Percentiles rank a stretch among this genome's conserved stretches.
phyloP scores from a whole-genome alignment of 108 stramenopile species.

The Pseudonitzschia pungens region DNA sequence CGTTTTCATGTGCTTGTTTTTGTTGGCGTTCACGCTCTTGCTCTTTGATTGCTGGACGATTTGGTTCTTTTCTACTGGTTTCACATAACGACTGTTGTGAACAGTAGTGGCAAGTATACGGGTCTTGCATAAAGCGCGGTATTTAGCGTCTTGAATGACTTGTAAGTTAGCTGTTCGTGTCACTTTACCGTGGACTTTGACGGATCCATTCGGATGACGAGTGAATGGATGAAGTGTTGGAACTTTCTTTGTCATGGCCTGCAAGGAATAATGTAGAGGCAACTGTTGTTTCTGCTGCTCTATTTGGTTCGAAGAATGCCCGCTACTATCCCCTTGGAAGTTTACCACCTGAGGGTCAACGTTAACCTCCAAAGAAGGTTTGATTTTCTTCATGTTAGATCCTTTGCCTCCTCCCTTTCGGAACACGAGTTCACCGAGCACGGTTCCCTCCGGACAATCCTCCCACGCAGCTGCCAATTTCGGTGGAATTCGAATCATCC shows the following conservation, averaged over 20 bases:
- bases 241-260: slow-evolving; percentile 84
- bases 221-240: slow-evolving; percentile 78
- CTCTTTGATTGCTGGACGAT: slow-evolving; percentile 39
- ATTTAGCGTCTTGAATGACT: slow-evolving; percentile 60
- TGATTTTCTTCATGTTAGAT: slow-evolving; percentile 26
- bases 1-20: slow-evolving; percentile 33
- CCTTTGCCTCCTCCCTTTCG: slow-evolving; percentile 65
- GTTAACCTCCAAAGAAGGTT: slow-evolving; percentile 45
- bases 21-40: slow-evolving; percentile 19
- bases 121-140: slow-evolving; percentile 63
- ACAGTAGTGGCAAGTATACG: slow-evolving; percentile 68
- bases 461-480: slow-evolving; percentile 72
- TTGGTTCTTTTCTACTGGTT: slow-evolving; percentile 61
- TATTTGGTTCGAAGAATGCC: slow-evolving; percentile 15
- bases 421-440: slow-evolving; percentile 80
- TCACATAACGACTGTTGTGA: slow-evolving; percentile 78
- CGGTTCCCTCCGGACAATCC: slow-evolving; percentile 72
- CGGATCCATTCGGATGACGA: slow-evolving; percentile 57
- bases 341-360: slow-evolving; percentile 28
- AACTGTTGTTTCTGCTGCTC: slow-evolving; percentile 45
- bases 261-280: slow-evolving; percentile 77
- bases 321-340: slow-evolving; percentile 24
- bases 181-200: slow-evolving; percentile 72
- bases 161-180: slow-evolving; percentile 74
- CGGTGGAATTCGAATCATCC: slow-evolving; percentile 78